These are phyloP conservation scores for Trapa bicornis DNA, from an alignment of 345 rosid species.

Conservation along the genomic window DNA sequence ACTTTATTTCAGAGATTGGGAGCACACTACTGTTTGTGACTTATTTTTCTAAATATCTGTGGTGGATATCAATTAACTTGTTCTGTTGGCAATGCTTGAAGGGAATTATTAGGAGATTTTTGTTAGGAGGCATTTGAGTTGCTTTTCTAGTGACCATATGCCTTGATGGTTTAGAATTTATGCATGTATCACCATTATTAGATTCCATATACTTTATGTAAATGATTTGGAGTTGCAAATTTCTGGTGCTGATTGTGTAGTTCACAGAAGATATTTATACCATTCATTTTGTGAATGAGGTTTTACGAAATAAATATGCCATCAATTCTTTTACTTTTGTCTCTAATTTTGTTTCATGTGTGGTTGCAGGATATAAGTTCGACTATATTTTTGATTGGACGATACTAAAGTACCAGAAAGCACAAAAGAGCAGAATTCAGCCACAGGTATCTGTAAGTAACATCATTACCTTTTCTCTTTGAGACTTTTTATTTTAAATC, in stretches of 20 bases:
- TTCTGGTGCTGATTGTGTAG: neutral
- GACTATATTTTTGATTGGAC: constrained; percentile 96
- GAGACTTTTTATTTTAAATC: neutral
- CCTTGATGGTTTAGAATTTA: neutral
- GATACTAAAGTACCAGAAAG: constrained; percentile 75
- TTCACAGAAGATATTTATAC: neutral
- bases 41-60: too few relatives aligned
- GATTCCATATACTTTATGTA: neutral
- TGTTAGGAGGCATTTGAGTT: neutral
- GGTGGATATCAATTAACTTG: too few relatives aligned
- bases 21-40: too few relatives aligned
- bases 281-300: neutral
- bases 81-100: neutral
- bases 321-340: neutral
- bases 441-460: constrained; percentile 45
- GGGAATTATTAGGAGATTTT: neutral
- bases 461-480: neutral
- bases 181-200: neutral
- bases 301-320: neutral
- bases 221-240: neutral
- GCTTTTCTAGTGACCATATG: neutral
- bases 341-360: neutral
- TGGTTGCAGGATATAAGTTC: constrained; percentile 54
- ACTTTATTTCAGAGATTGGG: too few relatives aligned
- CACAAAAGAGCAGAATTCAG: constrained; percentile 57